Percentiles rank a stretch among this genome's conserved stretches.
These are phyloP conservation scores for Debaryomyces udenii DNA, from an alignment of 1,139 yeast genomes.

Conservation along the genomic window DNA sequence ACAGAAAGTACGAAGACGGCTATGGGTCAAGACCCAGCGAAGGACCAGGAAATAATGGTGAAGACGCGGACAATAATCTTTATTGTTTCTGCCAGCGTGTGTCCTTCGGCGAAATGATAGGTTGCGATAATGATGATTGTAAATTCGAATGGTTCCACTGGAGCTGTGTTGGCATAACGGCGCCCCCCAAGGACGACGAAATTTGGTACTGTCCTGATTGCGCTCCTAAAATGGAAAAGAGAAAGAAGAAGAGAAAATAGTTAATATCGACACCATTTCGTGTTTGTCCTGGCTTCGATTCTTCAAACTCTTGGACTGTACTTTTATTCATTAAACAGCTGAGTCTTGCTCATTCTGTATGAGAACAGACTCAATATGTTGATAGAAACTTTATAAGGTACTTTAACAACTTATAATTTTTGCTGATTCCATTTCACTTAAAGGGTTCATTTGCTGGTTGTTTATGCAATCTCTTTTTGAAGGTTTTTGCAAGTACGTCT, in stretches of 20 bases:
- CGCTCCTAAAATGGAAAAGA: conserved; percentile 52
- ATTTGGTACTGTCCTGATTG: conserved; percentile 77
- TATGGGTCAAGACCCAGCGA: conserved; percentile 12
- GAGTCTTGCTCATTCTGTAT: no score
- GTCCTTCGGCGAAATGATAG: conserved; percentile 90
- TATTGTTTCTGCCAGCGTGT: conserved; percentile 87
- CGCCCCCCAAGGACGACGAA: conserved; percentile 67
- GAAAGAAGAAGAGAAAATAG: conserved; percentile 47
- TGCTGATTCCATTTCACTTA: no score
- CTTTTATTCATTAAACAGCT: no score
- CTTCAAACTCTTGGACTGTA: no score
- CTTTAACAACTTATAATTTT: no score
- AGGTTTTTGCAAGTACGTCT: no score
- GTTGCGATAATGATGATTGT: conserved; percentile 84
- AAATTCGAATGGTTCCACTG: conserved; percentile 88
- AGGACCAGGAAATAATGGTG: conserved; percentile 37
- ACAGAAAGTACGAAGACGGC: conserved; percentile 18
- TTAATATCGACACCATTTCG: no score
- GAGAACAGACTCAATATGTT: no score
- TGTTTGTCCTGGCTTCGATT: no score
- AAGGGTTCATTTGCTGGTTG: no score
- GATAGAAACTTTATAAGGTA: no score
- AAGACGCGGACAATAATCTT: conserved; percentile 64
- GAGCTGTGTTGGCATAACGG: conserved; percentile 77
- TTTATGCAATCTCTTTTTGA: no score